A percentile compares a stretch with the other conserved stretches of the same genome.
Conservation (phyloP, 148 eudicot genomes). For the Oxyria digyna region DNA sequence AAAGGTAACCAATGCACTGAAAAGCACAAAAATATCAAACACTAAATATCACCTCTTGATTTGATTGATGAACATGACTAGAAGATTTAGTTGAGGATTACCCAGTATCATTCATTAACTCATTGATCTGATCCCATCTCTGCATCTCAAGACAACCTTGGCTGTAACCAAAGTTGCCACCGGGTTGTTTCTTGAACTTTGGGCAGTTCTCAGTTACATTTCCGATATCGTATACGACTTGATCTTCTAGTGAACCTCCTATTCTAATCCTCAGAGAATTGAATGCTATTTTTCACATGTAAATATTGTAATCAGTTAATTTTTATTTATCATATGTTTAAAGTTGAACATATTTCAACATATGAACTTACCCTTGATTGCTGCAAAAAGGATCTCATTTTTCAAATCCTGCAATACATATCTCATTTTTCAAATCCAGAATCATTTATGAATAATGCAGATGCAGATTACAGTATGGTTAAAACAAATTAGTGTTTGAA, state of each 20-base stretch:
- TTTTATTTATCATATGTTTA: background rate
- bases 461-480: background rate
- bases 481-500: background rate
- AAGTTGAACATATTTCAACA: background rate
- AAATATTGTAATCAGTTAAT: background rate
- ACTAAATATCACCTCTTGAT: background rate
- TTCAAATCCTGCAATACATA: constrained; percentile 35
- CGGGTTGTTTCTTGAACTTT: constrained; percentile 11
- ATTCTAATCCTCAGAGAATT: constrained; percentile 33
- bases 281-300: constrained; percentile 24
- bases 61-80: background rate
- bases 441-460: no score
- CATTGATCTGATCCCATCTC: constrained; percentile 38
- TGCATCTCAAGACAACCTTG: constrained; percentile 37
- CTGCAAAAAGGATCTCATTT: constrained; percentile 29
- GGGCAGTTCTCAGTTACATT: constrained; percentile 14
- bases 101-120: constrained; percentile 35
- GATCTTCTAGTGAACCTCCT: constrained; percentile 57
- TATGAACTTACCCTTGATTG: constrained; percentile 41
- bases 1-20: constrained; percentile 40
- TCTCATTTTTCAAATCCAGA: no score
- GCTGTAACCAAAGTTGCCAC: constrained; percentile 28
- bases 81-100: background rate
- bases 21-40: background rate
- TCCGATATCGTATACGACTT: constrained; percentile 30